These are phyloP conservation scores for Psidium guajava DNA, from an alignment of 345 rosid species.

Conservation along the genomic window DNA sequence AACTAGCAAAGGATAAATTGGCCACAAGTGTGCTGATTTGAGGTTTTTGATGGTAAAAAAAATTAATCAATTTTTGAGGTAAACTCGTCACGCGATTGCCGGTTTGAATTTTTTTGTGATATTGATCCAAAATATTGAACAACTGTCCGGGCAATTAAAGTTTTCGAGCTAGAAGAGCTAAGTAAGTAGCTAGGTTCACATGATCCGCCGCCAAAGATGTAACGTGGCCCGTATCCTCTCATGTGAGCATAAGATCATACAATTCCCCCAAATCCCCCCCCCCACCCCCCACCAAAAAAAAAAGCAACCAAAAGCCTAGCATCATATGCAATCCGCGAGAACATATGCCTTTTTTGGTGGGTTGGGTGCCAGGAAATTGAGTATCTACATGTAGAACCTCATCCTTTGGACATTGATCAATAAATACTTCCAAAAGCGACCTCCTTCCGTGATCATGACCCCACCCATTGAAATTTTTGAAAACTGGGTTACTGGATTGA, in stretches of 20 bases:
- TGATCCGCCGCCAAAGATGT: background rate
- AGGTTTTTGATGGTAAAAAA: no score
- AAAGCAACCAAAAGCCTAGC: background rate
- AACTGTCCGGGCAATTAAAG: background rate
- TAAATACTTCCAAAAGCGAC: background rate
- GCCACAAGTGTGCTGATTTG: fast-evolving
- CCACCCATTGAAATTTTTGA: background rate
- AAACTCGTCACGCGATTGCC: no score
- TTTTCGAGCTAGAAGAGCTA: background rate
- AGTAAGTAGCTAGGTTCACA: background rate
- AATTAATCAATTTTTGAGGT: no score
- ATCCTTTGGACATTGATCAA: background rate
- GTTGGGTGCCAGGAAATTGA: background rate
- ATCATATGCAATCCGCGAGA: background rate
- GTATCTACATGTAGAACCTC: background rate
- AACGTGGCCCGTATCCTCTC: background rate
- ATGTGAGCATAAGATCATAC: no score
- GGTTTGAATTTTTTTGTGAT: no score
- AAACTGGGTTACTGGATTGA: background rate
- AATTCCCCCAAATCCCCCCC: no score
- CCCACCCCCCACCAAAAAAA: no score
- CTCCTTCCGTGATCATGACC: background rate
- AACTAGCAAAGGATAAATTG: no score
- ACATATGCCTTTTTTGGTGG: background rate
- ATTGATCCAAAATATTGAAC: background rate